Evolutionary conservation across 2,329 filamentous ascomycete genomes (phyloP).

Genomic region (Epichloe sp.): DNA sequence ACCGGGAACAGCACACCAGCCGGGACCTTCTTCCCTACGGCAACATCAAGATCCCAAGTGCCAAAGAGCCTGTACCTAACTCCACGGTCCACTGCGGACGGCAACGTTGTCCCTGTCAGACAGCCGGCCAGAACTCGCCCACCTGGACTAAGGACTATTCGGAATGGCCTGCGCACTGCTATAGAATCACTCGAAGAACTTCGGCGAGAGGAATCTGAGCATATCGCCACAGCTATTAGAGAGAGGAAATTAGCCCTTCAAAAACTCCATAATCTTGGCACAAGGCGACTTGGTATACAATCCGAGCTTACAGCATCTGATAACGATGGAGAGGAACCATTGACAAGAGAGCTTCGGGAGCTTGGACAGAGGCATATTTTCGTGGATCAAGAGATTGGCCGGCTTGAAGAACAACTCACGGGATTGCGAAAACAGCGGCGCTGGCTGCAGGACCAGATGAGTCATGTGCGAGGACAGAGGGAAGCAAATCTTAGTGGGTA

Average conservation of each 20-base stretch:
- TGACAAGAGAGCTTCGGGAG: conserved; percentile 45
- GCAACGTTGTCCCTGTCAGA: conserved; percentile 45
- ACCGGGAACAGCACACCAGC: conserved; percentile 29
- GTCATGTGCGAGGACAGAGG: conserved; percentile 48
- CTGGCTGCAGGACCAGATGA: conserved; percentile 46
- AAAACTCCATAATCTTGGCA: conserved; percentile 40
- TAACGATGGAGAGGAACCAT: conserved; percentile 40
- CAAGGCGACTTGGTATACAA: conserved; percentile 35
- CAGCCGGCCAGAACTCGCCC: conserved; percentile 39
- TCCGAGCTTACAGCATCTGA: conserved; percentile 42
- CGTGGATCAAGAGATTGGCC: conserved; percentile 50
- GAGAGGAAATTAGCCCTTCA: conserved; percentile 44
- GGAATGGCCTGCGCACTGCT: conserved; percentile 49
- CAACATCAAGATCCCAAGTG: conserved; percentile 27
- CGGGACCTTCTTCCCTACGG: conserved; percentile 25
- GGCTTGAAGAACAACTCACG: conserved; percentile 50
- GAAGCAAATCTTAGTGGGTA: conserved; percentile 65
- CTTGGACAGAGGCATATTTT: conserved; percentile 41
- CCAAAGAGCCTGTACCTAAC: conserved; percentile 29
- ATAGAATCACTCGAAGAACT: conserved; percentile 52
- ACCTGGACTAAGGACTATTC: conserved; percentile 45
- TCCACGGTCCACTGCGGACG: conserved; percentile 24
- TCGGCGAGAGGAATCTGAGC: conserved; percentile 54
- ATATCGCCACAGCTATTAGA: conserved; percentile 42
- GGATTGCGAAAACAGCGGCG: conserved; percentile 46